Evolutionary conservation across 2,329 filamentous ascomycete genomes (phyloP).

Genomic region (Penicillium sp.): DNA sequence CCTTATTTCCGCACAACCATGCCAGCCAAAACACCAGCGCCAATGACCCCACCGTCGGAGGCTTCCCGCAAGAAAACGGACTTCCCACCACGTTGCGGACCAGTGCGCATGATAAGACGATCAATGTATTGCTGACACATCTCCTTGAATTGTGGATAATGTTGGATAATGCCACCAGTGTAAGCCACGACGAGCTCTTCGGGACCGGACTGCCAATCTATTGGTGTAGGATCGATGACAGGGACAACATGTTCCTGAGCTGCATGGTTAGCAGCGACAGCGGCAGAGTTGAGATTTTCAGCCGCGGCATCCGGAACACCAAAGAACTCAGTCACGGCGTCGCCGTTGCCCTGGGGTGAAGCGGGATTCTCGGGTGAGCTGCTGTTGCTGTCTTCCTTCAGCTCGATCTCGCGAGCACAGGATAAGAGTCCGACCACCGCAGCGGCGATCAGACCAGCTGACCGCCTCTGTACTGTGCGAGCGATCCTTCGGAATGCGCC

Average conservation of each 20-base stretch:
- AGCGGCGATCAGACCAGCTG: constrained; percentile 71
- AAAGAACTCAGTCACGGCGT: constrained; percentile 15
- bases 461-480: constrained; percentile 67
- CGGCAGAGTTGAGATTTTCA: background rate
- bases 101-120: constrained; percentile 48
- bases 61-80: constrained; percentile 53
- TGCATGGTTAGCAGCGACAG: constrained; percentile 7
- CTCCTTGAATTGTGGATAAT: constrained; percentile 70
- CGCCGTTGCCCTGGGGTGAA: constrained; percentile 29
- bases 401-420: constrained; percentile 64
- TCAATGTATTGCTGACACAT: constrained; percentile 71
- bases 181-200: constrained; percentile 73
- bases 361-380: constrained; percentile 34
- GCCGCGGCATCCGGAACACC: constrained; percentile 8
- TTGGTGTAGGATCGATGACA: constrained; percentile 34
- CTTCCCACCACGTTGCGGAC: constrained; percentile 47
- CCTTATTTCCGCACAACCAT: constrained; percentile 39
- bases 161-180: constrained; percentile 75
- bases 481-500: constrained; percentile 64
- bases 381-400: constrained; percentile 40
- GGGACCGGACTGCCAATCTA: constrained; percentile 44
- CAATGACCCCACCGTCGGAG: constrained; percentile 55
- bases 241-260: constrained; percentile 36
- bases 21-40: constrained; percentile 54
- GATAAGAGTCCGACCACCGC: constrained; percentile 68